Conservation (phyloP, 352 stramenopile genomes). For the Globisporangium iwayamae region DNA sequence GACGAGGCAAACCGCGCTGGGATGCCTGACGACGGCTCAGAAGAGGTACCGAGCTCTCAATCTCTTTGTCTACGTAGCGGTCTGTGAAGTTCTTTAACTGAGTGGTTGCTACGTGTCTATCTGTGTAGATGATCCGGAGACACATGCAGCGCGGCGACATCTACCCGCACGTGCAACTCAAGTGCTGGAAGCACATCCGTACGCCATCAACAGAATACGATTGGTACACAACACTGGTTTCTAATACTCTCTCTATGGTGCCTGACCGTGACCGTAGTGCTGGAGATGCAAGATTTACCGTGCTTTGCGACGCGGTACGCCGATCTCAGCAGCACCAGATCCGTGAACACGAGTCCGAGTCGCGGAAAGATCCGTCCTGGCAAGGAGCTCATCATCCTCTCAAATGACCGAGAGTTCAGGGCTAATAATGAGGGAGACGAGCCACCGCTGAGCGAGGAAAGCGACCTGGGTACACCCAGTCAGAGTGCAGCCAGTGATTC, state of each 20-base stretch:
- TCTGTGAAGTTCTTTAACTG: not conserved
- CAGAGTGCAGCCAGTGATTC: not conserved
- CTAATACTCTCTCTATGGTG: too few species aligned
- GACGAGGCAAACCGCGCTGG: constrained; percentile 50
- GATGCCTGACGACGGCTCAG: constrained; percentile 64
- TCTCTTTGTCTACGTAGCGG: not conserved
- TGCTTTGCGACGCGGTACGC: constrained; percentile 26
- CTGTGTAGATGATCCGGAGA: constrained; percentile 52
- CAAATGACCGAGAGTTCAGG: constrained; percentile 34
- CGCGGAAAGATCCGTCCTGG: constrained; percentile 69
- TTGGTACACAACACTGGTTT: not conserved
- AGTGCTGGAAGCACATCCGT: constrained; percentile 81
- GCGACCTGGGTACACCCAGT: constrained; percentile 5
- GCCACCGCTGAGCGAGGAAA: constrained; percentile 20
- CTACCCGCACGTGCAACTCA: constrained; percentile 53
- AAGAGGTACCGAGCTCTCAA: constrained; percentile 39
- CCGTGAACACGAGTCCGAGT: constrained; percentile 44
- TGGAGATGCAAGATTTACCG: constrained; percentile 69
- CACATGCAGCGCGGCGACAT: constrained; percentile 72
- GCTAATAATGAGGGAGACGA: constrained; percentile 14
- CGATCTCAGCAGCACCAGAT: constrained; percentile 7
- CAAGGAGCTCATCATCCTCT: constrained; percentile 76
- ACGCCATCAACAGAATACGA: constrained; percentile 9
- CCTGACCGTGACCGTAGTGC: constrained; percentile 23
- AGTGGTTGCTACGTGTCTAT: not conserved